A percentile compares a stretch with the other conserved stretches of the same genome.
Conservation (phyloP, 2,329 filamentous ascomycete genomes). For the Colletotrichum sublineola region DNA sequence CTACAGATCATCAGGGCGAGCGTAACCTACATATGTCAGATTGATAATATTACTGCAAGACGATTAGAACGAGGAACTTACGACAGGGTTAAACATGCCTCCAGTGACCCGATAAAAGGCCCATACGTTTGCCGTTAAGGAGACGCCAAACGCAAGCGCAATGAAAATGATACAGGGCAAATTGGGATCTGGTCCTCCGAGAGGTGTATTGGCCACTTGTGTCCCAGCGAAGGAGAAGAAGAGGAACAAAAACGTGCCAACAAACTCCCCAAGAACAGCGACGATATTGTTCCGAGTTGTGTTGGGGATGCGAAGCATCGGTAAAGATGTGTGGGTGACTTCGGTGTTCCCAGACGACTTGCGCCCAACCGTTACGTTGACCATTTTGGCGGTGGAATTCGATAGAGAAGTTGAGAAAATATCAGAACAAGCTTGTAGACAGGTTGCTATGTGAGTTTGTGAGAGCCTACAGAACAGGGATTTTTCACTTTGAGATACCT, state of each 20-base stretch:
- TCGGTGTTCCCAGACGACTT: slow-evolving; percentile 5
- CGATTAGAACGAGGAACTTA: slow-evolving; percentile 48
- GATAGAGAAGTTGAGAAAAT: too few species aligned
- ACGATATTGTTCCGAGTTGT: slow-evolving; percentile 53
- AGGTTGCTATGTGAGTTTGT: neutral
- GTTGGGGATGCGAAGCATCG: slow-evolving; percentile 34
- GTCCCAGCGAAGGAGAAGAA: slow-evolving; percentile 58
- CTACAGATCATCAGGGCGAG: slow-evolving; percentile 71
- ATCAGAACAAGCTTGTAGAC: neutral
- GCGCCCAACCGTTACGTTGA: neutral
- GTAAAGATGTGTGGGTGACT: slow-evolving; percentile 10
- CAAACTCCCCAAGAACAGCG: slow-evolving; percentile 63
- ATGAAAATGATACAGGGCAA: slow-evolving; percentile 61
- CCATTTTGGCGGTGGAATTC: neutral
- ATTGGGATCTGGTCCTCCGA: slow-evolving; percentile 43
- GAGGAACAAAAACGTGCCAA: slow-evolving; percentile 67
- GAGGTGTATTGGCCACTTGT: slow-evolving; percentile 49
- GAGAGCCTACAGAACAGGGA: neutral
- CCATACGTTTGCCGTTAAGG: slow-evolving; percentile 68
- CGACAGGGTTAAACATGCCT: slow-evolving; percentile 65
- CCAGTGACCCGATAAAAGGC: slow-evolving; percentile 68
- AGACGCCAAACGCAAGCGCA: slow-evolving; percentile 63
- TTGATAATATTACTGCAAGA: neutral
- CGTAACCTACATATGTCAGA: slow-evolving; percentile 57
- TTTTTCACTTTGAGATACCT: neutral